phyloP scores from a whole-genome alignment of 2,329 filamentous ascomycete species.

The Pseudopyrenochaeta lycopersici region DNA sequence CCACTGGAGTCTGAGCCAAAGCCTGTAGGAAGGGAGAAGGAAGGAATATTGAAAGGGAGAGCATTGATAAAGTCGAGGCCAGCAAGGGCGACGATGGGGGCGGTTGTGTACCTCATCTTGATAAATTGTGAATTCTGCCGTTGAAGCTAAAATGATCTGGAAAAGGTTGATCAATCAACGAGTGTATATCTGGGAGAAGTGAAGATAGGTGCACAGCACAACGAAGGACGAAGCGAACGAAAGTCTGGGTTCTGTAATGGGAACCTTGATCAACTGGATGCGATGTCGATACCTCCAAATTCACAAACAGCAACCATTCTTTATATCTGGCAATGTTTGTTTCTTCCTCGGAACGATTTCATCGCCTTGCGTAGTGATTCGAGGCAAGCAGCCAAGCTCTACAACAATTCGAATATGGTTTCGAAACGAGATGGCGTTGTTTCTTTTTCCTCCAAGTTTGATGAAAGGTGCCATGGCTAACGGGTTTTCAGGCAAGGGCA shows the following conservation, averaged over 20 bases:
- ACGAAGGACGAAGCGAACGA: slow-evolving; percentile 14
- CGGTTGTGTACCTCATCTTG: slow-evolving; percentile 39
- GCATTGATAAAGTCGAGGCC: slow-evolving; percentile 32
- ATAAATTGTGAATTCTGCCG: background rate
- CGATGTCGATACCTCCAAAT: background rate
- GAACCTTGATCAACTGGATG: background rate
- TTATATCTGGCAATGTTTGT: background rate
- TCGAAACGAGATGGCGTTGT: slow-evolving; percentile 17
- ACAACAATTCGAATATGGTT: background rate
- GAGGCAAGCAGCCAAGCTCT: background rate
- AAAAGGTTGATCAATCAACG: background rate
- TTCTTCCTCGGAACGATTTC: background rate
- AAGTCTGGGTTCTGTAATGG: slow-evolving; percentile 3
- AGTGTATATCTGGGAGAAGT: slow-evolving; percentile 1
- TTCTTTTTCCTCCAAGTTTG: slow-evolving; percentile 8
- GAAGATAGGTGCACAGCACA: slow-evolving; percentile 34
- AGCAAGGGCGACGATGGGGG: slow-evolving; percentile 25
- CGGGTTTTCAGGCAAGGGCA: background rate
- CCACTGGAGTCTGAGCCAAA: background rate
- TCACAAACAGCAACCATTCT: background rate
- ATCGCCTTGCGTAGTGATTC: background rate
- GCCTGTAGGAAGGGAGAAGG: slow-evolving; percentile 17
- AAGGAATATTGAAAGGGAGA: slow-evolving; percentile 20
- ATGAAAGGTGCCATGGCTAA: background rate
- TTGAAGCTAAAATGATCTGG: background rate